These are phyloP conservation scores for Agrocybe pediades DNA, from an alignment of 768 basidiomycete genomes.

Conservation along the genomic window DNA sequence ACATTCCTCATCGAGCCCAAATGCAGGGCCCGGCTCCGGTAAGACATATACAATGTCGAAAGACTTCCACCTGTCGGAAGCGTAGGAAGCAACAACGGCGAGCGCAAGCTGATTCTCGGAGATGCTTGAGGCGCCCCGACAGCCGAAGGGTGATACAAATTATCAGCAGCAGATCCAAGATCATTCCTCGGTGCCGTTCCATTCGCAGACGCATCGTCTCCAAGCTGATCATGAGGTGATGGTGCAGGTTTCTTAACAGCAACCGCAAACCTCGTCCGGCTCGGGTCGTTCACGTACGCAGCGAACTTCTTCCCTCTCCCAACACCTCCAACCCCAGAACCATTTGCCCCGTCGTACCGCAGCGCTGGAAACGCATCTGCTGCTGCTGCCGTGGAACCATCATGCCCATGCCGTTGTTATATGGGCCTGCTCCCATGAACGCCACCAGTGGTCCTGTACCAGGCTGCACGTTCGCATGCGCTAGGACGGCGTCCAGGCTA, in stretches of 20 bases:
- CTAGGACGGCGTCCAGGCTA: slow-evolving; percentile 66
- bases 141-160: slow-evolving; percentile 63
- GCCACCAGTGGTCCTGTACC: slow-evolving; percentile 43
- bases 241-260: slow-evolving; percentile 78
- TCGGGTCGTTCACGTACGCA: slow-evolving; percentile 71
- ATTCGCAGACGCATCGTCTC: slow-evolving; percentile 29
- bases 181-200: slow-evolving; percentile 52
- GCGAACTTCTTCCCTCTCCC: slow-evolving; percentile 43
- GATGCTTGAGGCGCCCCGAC: slow-evolving; percentile 82
- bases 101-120: slow-evolving; percentile 80
- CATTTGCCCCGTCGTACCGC: slow-evolving; percentile 40
- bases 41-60: slow-evolving; percentile 84
- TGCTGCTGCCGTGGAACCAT: too few relatives aligned
- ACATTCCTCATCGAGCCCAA: slow-evolving; percentile 94
- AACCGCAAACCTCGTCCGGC: slow-evolving; percentile 86
- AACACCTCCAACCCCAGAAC: slow-evolving; percentile 31
- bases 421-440: slow-evolving; percentile 7
- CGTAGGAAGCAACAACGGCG: slow-evolving; percentile 85
- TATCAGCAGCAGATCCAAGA: slow-evolving; percentile 62
- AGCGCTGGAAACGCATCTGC: slow-evolving; percentile 62
- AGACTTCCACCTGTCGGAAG: slow-evolving; percentile 82
- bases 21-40: slow-evolving; percentile 86
- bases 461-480: slow-evolving; percentile 61
- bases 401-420: slow-evolving; percentile 21
- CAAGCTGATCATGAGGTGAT: slow-evolving; percentile 20